Evolutionary conservation across 805 yeast species (phyloP).

Genomic region (Kluyveromyces lactis): DNA sequence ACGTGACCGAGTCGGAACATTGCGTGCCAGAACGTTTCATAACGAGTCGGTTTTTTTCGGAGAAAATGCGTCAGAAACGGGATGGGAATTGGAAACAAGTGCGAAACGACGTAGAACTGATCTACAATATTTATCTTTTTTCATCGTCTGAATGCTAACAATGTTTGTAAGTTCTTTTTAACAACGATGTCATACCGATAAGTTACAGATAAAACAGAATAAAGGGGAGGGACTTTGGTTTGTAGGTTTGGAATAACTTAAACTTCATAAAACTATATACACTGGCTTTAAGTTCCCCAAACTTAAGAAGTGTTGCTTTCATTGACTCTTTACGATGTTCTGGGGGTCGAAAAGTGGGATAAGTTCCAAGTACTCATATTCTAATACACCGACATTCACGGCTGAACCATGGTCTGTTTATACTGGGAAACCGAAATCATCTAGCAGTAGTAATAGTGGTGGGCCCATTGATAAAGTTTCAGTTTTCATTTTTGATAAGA

Average conservation of each 20-base stretch:
- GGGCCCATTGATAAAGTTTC: conserved; percentile 42
- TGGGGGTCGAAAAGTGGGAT: conserved; percentile 44
- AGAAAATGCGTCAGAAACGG: neutral
- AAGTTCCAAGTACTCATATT: conserved; percentile 56
- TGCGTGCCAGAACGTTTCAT: neutral
- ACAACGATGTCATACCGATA: too few relatives aligned
- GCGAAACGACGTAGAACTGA: too few relatives aligned
- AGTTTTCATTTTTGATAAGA: conserved; percentile 81
- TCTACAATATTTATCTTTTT: too few relatives aligned
- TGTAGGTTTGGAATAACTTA: too few relatives aligned
- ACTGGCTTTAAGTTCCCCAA: too few relatives aligned
- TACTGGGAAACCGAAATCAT: conserved; percentile 67
- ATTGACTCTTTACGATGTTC: conserved; percentile 15
- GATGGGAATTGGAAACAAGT: neutral
- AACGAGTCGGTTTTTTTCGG: neutral
- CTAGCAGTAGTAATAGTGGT: conserved; percentile 38
- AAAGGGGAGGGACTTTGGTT: too few relatives aligned
- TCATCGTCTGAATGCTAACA: too few relatives aligned
- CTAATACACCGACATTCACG: conserved; percentile 60
- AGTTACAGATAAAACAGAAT: too few relatives aligned
- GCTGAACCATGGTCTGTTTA: conserved; percentile 79
- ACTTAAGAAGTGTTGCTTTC: too few relatives aligned
- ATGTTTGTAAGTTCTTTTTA: too few relatives aligned
- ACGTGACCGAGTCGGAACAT: neutral
- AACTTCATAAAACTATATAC: too few relatives aligned